These are phyloP conservation scores for Candida sp. DNA, from an alignment of 1,139 yeast genomes.

Conservation along the genomic window DNA sequence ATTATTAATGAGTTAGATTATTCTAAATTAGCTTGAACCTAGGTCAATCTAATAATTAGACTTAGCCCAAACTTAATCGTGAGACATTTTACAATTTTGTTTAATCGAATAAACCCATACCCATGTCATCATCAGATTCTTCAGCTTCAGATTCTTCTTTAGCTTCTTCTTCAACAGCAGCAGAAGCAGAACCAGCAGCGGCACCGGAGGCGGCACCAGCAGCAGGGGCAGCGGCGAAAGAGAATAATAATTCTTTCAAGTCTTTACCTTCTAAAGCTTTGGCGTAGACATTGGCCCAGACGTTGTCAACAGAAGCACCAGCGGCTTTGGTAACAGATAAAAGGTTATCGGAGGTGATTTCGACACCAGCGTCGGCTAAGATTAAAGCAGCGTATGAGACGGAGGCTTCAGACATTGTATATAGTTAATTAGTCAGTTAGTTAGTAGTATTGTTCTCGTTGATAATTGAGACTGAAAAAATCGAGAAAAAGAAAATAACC, in stretches of 20 bases:
- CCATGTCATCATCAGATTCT: slow-evolving; percentile 86
- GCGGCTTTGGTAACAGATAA: slow-evolving; percentile 84
- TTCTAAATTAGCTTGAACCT: too few species aligned
- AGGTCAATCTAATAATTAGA: too few species aligned
- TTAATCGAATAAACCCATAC: slow-evolving; percentile 53
- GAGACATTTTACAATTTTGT: slow-evolving; percentile 4
- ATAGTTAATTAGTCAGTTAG: background rate
- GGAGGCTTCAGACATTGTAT: slow-evolving; percentile 56
- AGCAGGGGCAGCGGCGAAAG: slow-evolving; percentile 59
- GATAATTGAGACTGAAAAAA: too few species aligned
- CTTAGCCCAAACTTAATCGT: too few species aligned
- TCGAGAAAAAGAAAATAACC: background rate
- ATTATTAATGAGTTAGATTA: background rate
- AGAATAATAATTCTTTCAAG: slow-evolving; percentile 85
- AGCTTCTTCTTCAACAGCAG: slow-evolving; percentile 48
- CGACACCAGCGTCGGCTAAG: slow-evolving; percentile 96
- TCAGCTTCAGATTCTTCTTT: slow-evolving; percentile 56
- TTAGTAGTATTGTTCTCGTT: too few species aligned
- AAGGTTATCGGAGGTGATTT: slow-evolving; percentile 91
- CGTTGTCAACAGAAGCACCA: slow-evolving; percentile 79
- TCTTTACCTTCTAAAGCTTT: slow-evolving; percentile 97
- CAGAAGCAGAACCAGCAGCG: slow-evolving; percentile 63
- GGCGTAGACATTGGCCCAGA: slow-evolving; percentile 96
- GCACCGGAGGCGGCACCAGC: slow-evolving; percentile 44
- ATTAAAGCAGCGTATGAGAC: slow-evolving; percentile 93